These are phyloP conservation scores for Pontederia paniculata DNA, from an alignment of 176 grass and related monocot genomes.

Conservation along the genomic window DNA sequence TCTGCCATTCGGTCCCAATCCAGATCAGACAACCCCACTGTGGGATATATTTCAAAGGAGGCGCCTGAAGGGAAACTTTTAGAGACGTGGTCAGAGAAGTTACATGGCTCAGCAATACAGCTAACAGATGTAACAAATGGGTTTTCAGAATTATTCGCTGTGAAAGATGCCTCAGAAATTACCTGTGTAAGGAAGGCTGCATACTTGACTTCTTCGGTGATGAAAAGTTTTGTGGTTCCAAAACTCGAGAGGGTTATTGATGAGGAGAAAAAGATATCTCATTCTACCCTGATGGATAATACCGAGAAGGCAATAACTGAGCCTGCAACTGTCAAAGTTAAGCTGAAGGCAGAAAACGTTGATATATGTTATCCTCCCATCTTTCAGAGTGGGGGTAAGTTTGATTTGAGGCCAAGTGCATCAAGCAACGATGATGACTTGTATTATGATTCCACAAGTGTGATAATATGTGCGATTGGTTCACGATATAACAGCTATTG, in stretches of 20 bases:
- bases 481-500: conserved; percentile 82
- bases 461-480: conserved; percentile 83
- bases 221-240: conserved; percentile 91
- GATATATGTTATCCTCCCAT: conserved; percentile 93
- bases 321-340: conserved; percentile 67
- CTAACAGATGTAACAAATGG: conserved; percentile 64
- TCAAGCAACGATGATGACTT: conserved; percentile 76
- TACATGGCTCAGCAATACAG: conserved; percentile 34
- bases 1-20: conserved; percentile 32
- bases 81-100: conserved; percentile 62
- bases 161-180: conserved; percentile 43
- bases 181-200: conserved; percentile 62
- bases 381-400: conserved; percentile 89
- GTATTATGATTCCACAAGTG: conserved; percentile 79
- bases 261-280: conserved; percentile 73
- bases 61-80: conserved; percentile 79
- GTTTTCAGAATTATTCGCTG: conserved; percentile 60
- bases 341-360: conserved; percentile 81
- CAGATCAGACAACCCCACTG: conserved; percentile 41
- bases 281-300: conserved; percentile 77
- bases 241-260: conserved; percentile 80
- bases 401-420: conserved; percentile 74
- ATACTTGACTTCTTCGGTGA: conserved; percentile 63
- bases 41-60: conserved; percentile 74
- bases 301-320: conserved; percentile 79